phyloP scores from a whole-genome alignment of 2,329 filamentous ascomycete genomes.

The Fusarium sp. region DNA sequence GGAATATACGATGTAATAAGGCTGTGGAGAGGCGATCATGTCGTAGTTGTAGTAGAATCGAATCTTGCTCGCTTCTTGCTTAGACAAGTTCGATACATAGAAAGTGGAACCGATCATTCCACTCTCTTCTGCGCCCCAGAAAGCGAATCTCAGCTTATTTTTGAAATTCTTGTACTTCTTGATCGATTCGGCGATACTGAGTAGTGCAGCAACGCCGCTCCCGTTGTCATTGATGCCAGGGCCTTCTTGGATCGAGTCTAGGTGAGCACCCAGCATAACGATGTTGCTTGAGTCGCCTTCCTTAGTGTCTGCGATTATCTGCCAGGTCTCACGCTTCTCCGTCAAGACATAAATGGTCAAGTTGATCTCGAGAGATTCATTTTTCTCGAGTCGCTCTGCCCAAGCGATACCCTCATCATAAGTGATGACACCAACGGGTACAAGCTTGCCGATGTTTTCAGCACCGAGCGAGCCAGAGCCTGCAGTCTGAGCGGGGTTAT shows the following conservation, averaged over 20 bases:
- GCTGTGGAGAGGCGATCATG: constrained; percentile 67
- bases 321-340: constrained; percentile 53
- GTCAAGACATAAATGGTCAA: constrained; percentile 52
- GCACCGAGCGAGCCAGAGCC: constrained; percentile 64
- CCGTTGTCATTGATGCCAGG: constrained; percentile 57
- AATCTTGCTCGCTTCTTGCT: constrained; percentile 62
- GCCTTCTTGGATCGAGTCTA: constrained; percentile 53
- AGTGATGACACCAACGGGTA: constrained; percentile 50
- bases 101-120: constrained; percentile 55
- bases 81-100: constrained; percentile 51
- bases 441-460: constrained; percentile 49
- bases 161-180: constrained; percentile 50
- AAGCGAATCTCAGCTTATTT: constrained; percentile 56
- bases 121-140: constrained; percentile 56
- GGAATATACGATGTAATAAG: constrained; percentile 53
- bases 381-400: constrained; percentile 46
- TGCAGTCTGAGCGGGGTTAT: constrained; percentile 56
- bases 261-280: constrained; percentile 54
- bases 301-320: constrained; percentile 56
- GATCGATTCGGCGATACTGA: constrained; percentile 51
- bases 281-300: constrained; percentile 53
- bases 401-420: constrained; percentile 50
- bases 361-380: constrained; percentile 48
- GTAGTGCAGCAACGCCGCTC: constrained; percentile 50
- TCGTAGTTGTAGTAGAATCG: constrained; percentile 76